These are phyloP conservation scores for Ormosia semicastrata DNA, from an alignment of 306 rosid species.

Conservation along the genomic window DNA sequence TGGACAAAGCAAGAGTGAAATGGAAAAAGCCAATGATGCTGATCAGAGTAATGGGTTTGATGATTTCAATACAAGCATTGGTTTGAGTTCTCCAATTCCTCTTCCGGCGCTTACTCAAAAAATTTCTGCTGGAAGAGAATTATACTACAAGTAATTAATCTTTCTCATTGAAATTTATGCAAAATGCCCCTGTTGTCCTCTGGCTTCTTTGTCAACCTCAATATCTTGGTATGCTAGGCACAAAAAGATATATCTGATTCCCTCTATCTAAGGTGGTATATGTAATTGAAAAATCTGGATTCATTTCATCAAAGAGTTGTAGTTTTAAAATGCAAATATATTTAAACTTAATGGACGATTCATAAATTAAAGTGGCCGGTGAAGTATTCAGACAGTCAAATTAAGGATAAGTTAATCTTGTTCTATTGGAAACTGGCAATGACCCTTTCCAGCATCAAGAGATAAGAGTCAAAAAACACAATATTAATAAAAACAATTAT, in stretches of 20 bases:
- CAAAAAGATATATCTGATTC: neutral
- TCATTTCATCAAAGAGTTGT: neutral
- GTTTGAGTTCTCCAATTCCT: slow-evolving; percentile 49
- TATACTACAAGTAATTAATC: slow-evolving; percentile 53
- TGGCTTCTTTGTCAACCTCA: neutral
- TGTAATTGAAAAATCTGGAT: neutral
- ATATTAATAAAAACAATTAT: neutral
- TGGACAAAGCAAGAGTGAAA: slow-evolving; percentile 13
- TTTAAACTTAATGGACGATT: neutral
- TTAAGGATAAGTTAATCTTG: neutral
- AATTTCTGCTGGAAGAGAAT: slow-evolving; percentile 37
- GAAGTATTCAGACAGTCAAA: neutral
- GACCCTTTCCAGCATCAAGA: neutral
- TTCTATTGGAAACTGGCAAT: neutral
- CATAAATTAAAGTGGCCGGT: neutral
- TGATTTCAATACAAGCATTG: slow-evolving; percentile 4
- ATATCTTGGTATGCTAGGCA: neutral
- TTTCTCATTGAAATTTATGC: slow-evolving; percentile 11
- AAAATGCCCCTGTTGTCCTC: neutral
- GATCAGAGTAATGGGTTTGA: slow-evolving; percentile 26
- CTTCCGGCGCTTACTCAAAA: slow-evolving; percentile 29
- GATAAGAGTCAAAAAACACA: neutral
- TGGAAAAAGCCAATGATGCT: slow-evolving; percentile 22
- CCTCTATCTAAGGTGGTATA: neutral
- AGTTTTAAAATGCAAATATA: neutral